These are phyloP conservation scores for Fusarium armeniacum DNA, from an alignment of 2,329 filamentous ascomycete genomes.

Conservation along the genomic window DNA sequence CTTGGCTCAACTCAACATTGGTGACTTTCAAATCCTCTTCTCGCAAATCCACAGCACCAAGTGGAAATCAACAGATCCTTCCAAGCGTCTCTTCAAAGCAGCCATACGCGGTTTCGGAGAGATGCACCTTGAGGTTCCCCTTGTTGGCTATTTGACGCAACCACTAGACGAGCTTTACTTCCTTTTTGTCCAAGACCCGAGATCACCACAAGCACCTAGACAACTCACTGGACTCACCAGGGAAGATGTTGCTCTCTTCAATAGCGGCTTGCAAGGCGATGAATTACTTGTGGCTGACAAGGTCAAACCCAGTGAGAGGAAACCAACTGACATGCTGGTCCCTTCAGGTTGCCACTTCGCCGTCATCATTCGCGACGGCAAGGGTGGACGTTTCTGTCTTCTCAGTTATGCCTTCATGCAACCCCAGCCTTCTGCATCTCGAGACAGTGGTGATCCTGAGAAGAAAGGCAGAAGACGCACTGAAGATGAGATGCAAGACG, in stretches of 20 bases:
- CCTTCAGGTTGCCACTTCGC: conserved; percentile 9
- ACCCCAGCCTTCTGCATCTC: background rate
- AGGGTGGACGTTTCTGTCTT: background rate
- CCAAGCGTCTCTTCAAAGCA: conserved; percentile 42
- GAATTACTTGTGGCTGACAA: conserved; percentile 13
- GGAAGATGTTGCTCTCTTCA: background rate
- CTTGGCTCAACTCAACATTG: conserved; percentile 23
- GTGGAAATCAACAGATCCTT: conserved; percentile 27
- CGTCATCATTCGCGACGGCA: background rate
- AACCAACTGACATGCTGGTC: background rate
- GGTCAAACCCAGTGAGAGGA: background rate
- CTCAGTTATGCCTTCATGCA: background rate
- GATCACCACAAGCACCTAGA: background rate
- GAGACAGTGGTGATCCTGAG: no score
- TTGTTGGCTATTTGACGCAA: background rate
- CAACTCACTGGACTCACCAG: background rate
- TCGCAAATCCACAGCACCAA: conserved; percentile 26
- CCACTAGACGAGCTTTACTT: conserved; percentile 14
- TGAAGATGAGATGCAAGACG: conserved; percentile 4
- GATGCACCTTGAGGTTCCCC: background rate
- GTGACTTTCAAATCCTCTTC: conserved; percentile 21
- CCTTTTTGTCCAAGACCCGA: conserved; percentile 9
- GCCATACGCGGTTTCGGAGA: conserved; percentile 1
- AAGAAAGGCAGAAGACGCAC: background rate
- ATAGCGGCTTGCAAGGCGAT: background rate